A percentile compares a stretch with the other conserved stretches of the same genome.
Conservation (phyloP, 495 filamentous ascomycete species). For the Penicillium longicatenatum region DNA sequence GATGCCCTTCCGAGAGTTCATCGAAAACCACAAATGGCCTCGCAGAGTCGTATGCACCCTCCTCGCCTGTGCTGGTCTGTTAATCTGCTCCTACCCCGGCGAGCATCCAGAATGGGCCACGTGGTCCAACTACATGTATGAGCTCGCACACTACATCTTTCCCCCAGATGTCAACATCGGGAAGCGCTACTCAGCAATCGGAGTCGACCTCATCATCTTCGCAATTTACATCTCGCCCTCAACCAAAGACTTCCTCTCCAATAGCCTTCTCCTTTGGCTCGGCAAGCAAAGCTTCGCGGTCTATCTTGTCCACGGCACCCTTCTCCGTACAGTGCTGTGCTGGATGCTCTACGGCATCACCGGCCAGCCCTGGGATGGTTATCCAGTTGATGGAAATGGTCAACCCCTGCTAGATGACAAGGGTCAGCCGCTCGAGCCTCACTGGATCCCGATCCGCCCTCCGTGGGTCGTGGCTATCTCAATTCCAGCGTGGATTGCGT, state of each 20-base stretch:
- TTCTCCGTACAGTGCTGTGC: slow-evolving; percentile 61
- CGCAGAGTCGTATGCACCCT: slow-evolving; percentile 46
- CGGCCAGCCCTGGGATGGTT: slow-evolving; percentile 48
- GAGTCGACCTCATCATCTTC: slow-evolving; percentile 58
- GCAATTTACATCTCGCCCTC: slow-evolving; percentile 60
- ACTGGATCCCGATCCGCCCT: slow-evolving; percentile 38
- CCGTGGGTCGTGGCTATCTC: slow-evolving; percentile 49
- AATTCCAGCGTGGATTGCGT: slow-evolving; percentile 55
- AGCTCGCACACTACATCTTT: slow-evolving; percentile 53
- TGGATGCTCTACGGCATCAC: slow-evolving; percentile 66
- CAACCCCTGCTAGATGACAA: slow-evolving; percentile 47
- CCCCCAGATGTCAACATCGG: slow-evolving; percentile 54
- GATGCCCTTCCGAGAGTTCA: slow-evolving; percentile 50
- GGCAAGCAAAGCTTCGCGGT: slow-evolving; percentile 70
- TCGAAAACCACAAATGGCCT: slow-evolving; percentile 47
- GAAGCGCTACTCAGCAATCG: slow-evolving; percentile 57
- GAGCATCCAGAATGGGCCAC: slow-evolving; percentile 55
- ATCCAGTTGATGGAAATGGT: slow-evolving; percentile 19
- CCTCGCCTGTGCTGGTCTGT: slow-evolving; percentile 51
- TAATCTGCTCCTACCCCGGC: slow-evolving; percentile 62
- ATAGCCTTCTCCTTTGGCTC: slow-evolving; percentile 62
- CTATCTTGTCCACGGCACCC: slow-evolving; percentile 66
- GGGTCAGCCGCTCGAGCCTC: slow-evolving; percentile 37
- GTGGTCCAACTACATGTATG: slow-evolving; percentile 58
- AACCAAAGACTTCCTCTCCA: slow-evolving; percentile 56